Conservation (phyloP, 2,329 filamentous ascomycete species). For the Xylariaceae sp. region DNA sequence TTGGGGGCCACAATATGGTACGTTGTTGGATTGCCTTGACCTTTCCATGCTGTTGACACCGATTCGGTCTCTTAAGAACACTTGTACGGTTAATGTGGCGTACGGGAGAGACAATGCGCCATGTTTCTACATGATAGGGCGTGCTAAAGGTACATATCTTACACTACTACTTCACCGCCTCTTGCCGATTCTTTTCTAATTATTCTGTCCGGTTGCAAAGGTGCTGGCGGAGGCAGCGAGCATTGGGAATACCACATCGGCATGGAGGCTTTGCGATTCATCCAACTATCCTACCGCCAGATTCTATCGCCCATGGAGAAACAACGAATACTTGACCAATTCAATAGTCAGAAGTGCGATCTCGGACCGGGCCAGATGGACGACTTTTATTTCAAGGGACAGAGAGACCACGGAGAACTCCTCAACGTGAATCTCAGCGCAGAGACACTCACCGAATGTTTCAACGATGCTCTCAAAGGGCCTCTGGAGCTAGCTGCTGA, state of each 20-base stretch:
- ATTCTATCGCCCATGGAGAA: not conserved
- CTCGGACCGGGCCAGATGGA: too few species aligned
- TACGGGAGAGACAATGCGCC: constrained; percentile 4
- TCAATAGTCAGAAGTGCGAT: constrained; percentile 1
- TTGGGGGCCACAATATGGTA: constrained; percentile 20
- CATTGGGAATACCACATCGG: constrained; percentile 13
- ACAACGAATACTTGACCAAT: constrained; percentile 8
- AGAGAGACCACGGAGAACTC: not conserved
- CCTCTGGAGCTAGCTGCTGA: constrained; percentile 3
- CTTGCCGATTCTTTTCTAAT: not conserved
- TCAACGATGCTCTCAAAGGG: constrained; percentile 3
- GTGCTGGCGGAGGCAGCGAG: constrained; percentile 15
- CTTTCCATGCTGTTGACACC: not conserved
- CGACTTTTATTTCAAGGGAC: too few species aligned
- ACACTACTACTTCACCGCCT: too few species aligned
- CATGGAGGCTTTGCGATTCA: not conserved
- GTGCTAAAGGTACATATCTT: constrained; percentile 5
- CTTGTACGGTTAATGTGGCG: constrained; percentile 14
- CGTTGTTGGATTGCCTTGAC: not conserved
- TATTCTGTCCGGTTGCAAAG: not conserved
- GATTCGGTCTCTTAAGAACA: constrained; percentile 5
- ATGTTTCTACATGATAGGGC: constrained; percentile 11
- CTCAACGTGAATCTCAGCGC: not conserved
- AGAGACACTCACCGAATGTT: not conserved
- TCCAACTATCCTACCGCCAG: not conserved